These are phyloP conservation scores for Paxillus involutus DNA, from an alignment of 768 basidiomycete genomes.

Conservation along the genomic window DNA sequence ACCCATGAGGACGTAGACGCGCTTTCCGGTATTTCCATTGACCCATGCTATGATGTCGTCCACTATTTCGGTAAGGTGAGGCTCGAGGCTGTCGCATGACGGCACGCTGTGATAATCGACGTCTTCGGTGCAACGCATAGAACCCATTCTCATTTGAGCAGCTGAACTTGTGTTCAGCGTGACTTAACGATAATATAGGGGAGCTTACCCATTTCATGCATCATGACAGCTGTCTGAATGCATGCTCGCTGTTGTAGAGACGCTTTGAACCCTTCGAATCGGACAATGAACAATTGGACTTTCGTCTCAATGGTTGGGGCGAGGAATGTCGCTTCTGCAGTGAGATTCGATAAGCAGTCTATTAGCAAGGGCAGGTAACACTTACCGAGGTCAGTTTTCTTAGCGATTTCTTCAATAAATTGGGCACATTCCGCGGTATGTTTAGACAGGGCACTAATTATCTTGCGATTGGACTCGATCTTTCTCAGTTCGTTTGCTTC, in stretches of 20 bases:
- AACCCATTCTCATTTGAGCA: too few relatives aligned
- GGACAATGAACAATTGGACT: neutral
- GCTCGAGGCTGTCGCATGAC: constrained; percentile 1
- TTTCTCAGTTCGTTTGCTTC: neutral
- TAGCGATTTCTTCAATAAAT: constrained; percentile 18
- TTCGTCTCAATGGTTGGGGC: neutral
- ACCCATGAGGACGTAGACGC: constrained; percentile 14
- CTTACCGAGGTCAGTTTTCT: too few relatives aligned
- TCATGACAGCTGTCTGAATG: too few relatives aligned
- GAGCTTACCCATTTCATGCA: too few relatives aligned
- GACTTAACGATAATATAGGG: too few relatives aligned
- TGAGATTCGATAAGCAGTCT: too few relatives aligned
- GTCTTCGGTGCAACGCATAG: too few relatives aligned
- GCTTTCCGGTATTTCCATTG: neutral
- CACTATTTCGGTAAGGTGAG: constrained; percentile 5
- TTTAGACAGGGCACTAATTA: constrained; percentile 6
- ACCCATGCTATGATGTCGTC: constrained; percentile 17
- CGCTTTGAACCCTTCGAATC: neutral
- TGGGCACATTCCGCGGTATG: constrained; percentile 29
- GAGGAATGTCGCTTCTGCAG: neutral
- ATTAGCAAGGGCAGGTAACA: too few relatives aligned
- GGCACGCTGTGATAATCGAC: neutral
- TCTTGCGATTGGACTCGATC: neutral
- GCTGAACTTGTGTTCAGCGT: too few relatives aligned
- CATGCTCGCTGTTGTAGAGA: neutral